These are phyloP conservation scores for Thermochaetoides thermophila DNA, from an alignment of 495 filamentous ascomycete genomes.

Conservation along the genomic window DNA sequence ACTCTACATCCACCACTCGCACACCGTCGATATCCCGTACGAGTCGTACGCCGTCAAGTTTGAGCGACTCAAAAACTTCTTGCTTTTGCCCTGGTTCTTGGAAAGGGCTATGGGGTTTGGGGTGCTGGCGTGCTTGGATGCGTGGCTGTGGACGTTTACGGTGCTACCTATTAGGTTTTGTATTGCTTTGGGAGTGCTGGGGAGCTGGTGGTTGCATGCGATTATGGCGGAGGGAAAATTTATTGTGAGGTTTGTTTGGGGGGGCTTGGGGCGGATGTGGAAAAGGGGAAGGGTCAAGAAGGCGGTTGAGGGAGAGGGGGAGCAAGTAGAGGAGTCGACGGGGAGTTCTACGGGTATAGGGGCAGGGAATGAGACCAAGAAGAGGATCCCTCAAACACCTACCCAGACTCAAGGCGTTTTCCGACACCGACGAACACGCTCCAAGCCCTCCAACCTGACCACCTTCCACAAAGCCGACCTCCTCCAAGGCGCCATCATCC, in stretches of 20 bases:
- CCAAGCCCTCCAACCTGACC: slow-evolving; percentile 64
- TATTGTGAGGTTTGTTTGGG: slow-evolving; percentile 55
- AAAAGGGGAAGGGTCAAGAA: slow-evolving; percentile 36
- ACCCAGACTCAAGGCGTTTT: slow-evolving; percentile 7
- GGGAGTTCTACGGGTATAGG: neutral
- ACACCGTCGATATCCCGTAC: slow-evolving; percentile 62
- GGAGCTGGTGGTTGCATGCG: slow-evolving; percentile 55
- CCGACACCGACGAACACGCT: slow-evolving; percentile 64
- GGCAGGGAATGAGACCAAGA: neutral
- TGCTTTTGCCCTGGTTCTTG: slow-evolving; percentile 66
- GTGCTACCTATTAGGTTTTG: slow-evolving; percentile 84
- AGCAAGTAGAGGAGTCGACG: neutral
- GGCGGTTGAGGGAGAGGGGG: slow-evolving; percentile 15
- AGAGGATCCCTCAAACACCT: slow-evolving; percentile 2
- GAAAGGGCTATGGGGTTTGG: slow-evolving; percentile 82
- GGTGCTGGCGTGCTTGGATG: slow-evolving; percentile 76
- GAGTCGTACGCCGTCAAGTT: slow-evolving; percentile 95
- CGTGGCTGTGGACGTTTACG: slow-evolving; percentile 95
- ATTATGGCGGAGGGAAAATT: slow-evolving; percentile 50
- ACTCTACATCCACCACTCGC: slow-evolving; percentile 71
- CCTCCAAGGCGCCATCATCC: slow-evolving; percentile 72
- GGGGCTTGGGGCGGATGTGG: slow-evolving; percentile 67
- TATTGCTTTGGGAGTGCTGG: slow-evolving; percentile 62
- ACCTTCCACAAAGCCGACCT: slow-evolving; percentile 92
- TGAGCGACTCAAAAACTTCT: slow-evolving; percentile 80